Percentiles rank a stretch among this genome's conserved stretches.
phyloP scores from a whole-genome alignment of 768 basidiomycete species.

The Mycena pura region DNA sequence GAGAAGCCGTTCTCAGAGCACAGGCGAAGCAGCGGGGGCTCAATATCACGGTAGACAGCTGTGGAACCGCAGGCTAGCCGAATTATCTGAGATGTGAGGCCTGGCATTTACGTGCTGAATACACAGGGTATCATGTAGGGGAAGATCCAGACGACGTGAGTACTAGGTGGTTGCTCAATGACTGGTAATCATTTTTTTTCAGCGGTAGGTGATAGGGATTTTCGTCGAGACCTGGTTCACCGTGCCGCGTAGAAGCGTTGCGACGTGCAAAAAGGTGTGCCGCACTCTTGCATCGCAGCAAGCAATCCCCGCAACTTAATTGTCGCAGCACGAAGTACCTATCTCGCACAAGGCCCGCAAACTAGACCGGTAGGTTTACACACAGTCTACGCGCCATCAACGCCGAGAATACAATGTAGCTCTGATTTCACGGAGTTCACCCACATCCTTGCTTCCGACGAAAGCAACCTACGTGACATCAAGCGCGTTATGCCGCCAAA shows the following conservation, averaged over 20 bases:
- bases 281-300: neutral
- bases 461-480: slow-evolving; percentile 72
- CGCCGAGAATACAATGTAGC: slow-evolving; percentile 19
- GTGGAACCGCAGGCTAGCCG: slow-evolving; percentile 79
- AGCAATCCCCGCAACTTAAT: neutral
- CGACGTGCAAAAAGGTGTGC: slow-evolving; percentile 72
- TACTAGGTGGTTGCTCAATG: neutral
- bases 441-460: slow-evolving; percentile 88
- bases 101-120: too few species aligned
- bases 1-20: slow-evolving; percentile 83
- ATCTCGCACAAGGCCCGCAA: slow-evolving; percentile 76
- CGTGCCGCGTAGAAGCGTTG: slow-evolving; percentile 58
- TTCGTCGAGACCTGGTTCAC: neutral
- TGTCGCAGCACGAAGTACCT: slow-evolving; percentile 69
- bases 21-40: slow-evolving; percentile 71
- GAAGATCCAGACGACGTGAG: slow-evolving; percentile 83
- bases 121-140: slow-evolving; percentile 69
- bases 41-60: slow-evolving; percentile 78
- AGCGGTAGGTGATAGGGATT: slow-evolving; percentile 6
- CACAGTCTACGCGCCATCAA: neutral
- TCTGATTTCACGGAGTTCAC: slow-evolving; percentile 80
- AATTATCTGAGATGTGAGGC: neutral
- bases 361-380: slow-evolving; percentile 37
- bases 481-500: slow-evolving; percentile 54
- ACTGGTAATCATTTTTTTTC: neutral